Percentiles rank a stretch among this genome's conserved stretches.
Conservation (phyloP, 1,284 basidiomycete species). For the Leccinum subrobustum region DNA sequence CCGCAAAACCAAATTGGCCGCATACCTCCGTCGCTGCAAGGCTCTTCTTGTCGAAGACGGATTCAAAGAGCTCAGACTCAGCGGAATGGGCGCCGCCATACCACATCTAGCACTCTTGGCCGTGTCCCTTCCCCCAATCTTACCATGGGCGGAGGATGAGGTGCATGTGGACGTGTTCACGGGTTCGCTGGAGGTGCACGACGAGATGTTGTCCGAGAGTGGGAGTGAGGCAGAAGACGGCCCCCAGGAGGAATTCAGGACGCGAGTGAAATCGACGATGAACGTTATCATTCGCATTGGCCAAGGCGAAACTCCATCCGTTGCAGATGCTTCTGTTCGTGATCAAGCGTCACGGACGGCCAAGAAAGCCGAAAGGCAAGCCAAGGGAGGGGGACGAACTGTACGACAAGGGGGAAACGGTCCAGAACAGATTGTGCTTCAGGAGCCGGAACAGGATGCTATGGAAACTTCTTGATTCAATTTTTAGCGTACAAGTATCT, state of each 20-base stretch:
- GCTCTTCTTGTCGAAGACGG: constrained; percentile 75
- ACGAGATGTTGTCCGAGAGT: constrained; percentile 76
- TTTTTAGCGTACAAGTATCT: background rate
- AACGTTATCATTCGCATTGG: constrained; percentile 60
- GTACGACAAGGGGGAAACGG: constrained; percentile 2
- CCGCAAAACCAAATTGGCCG: constrained; percentile 70
- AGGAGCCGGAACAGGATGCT: constrained; percentile 38
- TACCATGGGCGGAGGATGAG: constrained; percentile 67
- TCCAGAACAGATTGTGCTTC: constrained; percentile 31
- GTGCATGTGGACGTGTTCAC: constrained; percentile 71
- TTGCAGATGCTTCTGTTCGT: constrained; percentile 13
- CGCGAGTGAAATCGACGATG: constrained; percentile 68
- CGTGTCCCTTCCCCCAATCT: constrained; percentile 69
- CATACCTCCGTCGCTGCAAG: constrained; percentile 80
- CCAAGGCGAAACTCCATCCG: constrained; percentile 45
- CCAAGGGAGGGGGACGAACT: constrained; percentile 2
- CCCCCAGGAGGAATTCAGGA: constrained; percentile 56
- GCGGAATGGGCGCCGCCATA: constrained; percentile 86
- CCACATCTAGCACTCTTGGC: constrained; percentile 75
- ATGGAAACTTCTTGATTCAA: constrained; percentile 27
- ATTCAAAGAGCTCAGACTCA: constrained; percentile 76
- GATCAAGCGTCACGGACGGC: constrained; percentile 1
- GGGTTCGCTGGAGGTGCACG: constrained; percentile 74
- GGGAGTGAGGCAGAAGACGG: constrained; percentile 48
- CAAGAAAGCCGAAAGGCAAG: constrained; percentile 20